These are phyloP conservation scores for Cercophora scortea DNA, from an alignment of 495 filamentous ascomycete species.

Conservation along the genomic window DNA sequence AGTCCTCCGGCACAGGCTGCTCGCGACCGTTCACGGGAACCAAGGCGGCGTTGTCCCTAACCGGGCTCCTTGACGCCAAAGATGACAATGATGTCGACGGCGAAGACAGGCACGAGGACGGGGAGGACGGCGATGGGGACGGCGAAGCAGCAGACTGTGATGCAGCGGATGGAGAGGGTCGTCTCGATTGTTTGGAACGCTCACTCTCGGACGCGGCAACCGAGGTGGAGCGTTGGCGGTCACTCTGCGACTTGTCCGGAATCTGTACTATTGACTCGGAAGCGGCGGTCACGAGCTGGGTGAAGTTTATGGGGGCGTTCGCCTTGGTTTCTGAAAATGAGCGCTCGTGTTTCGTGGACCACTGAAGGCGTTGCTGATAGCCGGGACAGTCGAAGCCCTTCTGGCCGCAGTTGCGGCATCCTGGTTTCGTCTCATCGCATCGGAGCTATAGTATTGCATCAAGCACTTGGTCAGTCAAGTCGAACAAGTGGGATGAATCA, in stretches of 20 bases:
- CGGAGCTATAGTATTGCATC: slow-evolving; percentile 16
- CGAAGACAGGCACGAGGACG: background rate
- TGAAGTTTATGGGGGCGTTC: slow-evolving; percentile 22
- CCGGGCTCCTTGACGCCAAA: background rate
- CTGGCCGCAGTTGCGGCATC: slow-evolving; percentile 21
- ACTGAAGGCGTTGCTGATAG: slow-evolving; percentile 28
- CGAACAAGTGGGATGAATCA: too few relatives aligned
- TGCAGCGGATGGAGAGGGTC: background rate
- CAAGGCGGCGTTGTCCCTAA: background rate
- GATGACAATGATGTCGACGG: background rate
- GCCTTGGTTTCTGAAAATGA: slow-evolving; percentile 7
- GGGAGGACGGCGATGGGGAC: background rate
- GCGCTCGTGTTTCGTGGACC: slow-evolving; percentile 27
- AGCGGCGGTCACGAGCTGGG: slow-evolving; percentile 22
- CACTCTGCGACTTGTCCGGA: background rate
- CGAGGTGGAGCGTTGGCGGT: background rate
- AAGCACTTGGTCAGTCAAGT: too few relatives aligned
- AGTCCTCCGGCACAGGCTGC: background rate
- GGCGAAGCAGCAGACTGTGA: background rate
- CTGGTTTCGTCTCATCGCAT: slow-evolving; percentile 26
- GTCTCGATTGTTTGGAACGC: background rate
- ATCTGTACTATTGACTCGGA: slow-evolving; percentile 19
- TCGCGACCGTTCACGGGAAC: background rate
- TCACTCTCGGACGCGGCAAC: background rate
- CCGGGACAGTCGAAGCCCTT: slow-evolving; percentile 25